Evolutionary conservation across 1,284 basidiomycete species (phyloP), one percentile per base, ranked within the genome.

Genomic region (Cerrena zonata): DNA sequence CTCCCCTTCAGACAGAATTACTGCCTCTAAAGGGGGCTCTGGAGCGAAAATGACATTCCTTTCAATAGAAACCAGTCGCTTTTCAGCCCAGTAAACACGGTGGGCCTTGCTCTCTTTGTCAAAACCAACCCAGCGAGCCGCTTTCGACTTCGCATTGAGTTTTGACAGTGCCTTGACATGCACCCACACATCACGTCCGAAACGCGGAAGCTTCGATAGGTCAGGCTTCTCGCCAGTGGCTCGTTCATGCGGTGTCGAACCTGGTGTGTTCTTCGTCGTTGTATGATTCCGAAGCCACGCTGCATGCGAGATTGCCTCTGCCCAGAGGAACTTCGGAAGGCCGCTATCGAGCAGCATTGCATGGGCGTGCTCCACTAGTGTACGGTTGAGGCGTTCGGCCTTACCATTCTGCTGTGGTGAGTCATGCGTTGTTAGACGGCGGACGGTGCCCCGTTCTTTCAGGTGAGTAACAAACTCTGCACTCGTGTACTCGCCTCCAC

Each of bases 361-460:
- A 2, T 18, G 30, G 0, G 52, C 57, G 11, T 45, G 46, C 12
- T 60, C 56, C 21, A 49, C 26, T 1, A 57, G 11, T 1, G 60
- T 61, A 1, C 62, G 53, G 44, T 69, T 67, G 4, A 58, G 47
- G 11, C 63, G 54, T 47, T 74, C 67, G 5, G 67, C 68, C 22
- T 68, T 60, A 4, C 69, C 66, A 55, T n/a, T n/a, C n/a, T n/a
- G n/a, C n/a, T n/a, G n/a, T n/a, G n/a, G n/a, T n/a, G n/a, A n/a
- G n/a, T n/a, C n/a, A n/a, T n/a, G n/a, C n/a, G n/a, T n/a, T n/a
- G n/a, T n/a, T n/a, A n/a, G n/a, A n/a, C n/a, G n/a, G 72, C 70
- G 50, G 69, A 43, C n/a, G 45, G 70, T 71, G 1, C 69, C 68
- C 19, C 26, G 22, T 10, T 7, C 7, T 12, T n/a, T 11, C 12